These are phyloP conservation scores for Lachnellula subtilissima DNA, from an alignment of 2,329 filamentous ascomycete species.

Conservation along the genomic window DNA sequence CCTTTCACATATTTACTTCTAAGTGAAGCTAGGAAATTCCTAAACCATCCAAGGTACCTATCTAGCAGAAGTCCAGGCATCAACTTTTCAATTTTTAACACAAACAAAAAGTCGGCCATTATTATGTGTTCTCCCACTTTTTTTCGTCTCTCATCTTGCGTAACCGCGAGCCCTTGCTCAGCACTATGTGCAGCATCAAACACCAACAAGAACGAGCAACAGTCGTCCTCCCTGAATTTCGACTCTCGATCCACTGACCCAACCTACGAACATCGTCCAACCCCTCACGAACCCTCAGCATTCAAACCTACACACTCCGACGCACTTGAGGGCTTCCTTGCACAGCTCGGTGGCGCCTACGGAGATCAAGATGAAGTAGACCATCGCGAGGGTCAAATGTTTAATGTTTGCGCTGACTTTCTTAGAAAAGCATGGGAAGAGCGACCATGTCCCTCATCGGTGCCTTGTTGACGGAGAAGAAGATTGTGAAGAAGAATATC, in stretches of 20 bases:
- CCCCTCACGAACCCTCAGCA: neutral
- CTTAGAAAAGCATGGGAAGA: neutral
- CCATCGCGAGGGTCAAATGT: neutral
- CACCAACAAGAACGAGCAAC: too few relatives aligned
- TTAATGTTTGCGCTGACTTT: neutral
- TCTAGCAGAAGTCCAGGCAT: too few relatives aligned
- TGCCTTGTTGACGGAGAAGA: neutral
- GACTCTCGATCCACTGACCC: neutral
- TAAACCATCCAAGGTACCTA: too few relatives aligned
- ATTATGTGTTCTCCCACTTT: too few relatives aligned
- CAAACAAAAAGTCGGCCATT: too few relatives aligned
- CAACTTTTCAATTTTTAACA: too few relatives aligned
- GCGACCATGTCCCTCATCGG: neutral
- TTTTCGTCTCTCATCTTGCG: too few relatives aligned
- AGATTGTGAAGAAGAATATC: neutral
- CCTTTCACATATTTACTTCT: too few relatives aligned
- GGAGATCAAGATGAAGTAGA: neutral
- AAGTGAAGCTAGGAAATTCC: too few relatives aligned
- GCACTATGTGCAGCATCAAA: too few relatives aligned
- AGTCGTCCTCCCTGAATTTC: neutral
- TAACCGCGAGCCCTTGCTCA: too few relatives aligned
- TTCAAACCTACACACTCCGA: neutral
- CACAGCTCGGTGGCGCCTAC: neutral
- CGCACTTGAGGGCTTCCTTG: conserved; percentile 1
- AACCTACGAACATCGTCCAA: neutral